Percentiles rank a stretch among this genome's conserved stretches.
Evolutionary conservation across 2,329 filamentous ascomycete genomes (phyloP).

Genomic region (Arthrobotrys sinensis): DNA sequence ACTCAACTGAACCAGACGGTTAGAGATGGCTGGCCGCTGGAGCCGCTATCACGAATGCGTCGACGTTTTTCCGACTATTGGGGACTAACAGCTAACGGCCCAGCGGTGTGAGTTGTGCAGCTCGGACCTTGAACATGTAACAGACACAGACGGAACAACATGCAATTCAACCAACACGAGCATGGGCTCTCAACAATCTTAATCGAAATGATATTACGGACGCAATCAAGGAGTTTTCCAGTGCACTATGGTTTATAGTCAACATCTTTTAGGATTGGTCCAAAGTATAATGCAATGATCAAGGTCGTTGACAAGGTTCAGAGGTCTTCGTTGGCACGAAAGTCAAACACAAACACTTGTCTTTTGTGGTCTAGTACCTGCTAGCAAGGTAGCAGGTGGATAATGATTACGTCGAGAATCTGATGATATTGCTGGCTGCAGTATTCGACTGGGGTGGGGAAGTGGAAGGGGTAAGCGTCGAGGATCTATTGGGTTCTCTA

Average conservation of each 20-base stretch:
- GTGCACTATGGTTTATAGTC: conserved; percentile 26
- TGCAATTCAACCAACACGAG: conserved; percentile 28
- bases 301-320: conserved; percentile 43
- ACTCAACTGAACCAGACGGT: conserved; percentile 47
- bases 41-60: conserved; percentile 58
- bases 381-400: conserved; percentile 31
- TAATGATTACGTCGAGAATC: conserved; percentile 45
- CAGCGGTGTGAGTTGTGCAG: conserved; percentile 44
- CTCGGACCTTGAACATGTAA: conserved; percentile 37
- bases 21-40: conserved; percentile 53
- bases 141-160: conserved; percentile 13
- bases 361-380: conserved; percentile 47
- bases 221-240: conserved; percentile 28
- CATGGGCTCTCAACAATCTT: conserved; percentile 35
- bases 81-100: conserved; percentile 43
- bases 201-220: conserved; percentile 38
- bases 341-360: conserved; percentile 60
- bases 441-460: conserved; percentile 33
- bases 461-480: conserved; percentile 38
- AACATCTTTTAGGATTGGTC: conserved; percentile 52
- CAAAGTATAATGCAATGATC: conserved; percentile 38
- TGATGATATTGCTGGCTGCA: conserved; percentile 34
- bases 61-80: conserved; percentile 38
- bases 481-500: conserved; percentile 48
- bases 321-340: conserved; percentile 36